A percentile compares a stretch with the other conserved stretches of the same genome.
These are phyloP conservation scores for Talaromyces rugulosus DNA, from an alignment of 2,329 filamentous ascomycete genomes.

Conservation along the genomic window DNA sequence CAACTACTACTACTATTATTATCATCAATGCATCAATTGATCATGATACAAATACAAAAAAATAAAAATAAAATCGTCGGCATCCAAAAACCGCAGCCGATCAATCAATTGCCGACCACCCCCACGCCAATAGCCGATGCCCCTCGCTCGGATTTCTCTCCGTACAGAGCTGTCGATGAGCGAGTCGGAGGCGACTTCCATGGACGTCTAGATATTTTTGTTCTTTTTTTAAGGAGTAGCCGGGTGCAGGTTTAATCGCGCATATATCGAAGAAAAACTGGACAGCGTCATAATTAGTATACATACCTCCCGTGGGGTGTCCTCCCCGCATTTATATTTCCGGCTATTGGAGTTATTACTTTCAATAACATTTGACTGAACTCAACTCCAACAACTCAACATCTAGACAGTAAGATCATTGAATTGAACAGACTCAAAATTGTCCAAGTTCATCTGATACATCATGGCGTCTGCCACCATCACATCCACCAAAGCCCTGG, in stretches of 20 bases:
- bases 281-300: background rate
- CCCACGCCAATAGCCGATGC: constrained; percentile 9
- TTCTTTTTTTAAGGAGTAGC: background rate
- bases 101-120: background rate
- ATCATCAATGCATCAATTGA: background rate
- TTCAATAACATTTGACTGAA: background rate
- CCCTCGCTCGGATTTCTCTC: constrained; percentile 13
- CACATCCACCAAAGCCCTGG: constrained; percentile 34
- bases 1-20: no score
- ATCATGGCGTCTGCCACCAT: constrained; percentile 13
- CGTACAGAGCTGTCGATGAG: background rate
- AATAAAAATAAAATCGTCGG: background rate
- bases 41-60: background rate
- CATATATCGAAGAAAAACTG: background rate
- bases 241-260: background rate
- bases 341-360: background rate
- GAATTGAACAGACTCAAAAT: background rate
- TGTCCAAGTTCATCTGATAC: constrained; percentile 14
- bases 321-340: background rate
- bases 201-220: background rate
- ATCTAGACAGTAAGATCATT: background rate
- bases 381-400: background rate
- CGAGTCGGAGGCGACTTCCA: background rate
- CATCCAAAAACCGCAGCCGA: background rate
- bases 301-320: background rate